Conservation (phyloP, 805 yeast species). For the Saccharomyces jurei region DNA sequence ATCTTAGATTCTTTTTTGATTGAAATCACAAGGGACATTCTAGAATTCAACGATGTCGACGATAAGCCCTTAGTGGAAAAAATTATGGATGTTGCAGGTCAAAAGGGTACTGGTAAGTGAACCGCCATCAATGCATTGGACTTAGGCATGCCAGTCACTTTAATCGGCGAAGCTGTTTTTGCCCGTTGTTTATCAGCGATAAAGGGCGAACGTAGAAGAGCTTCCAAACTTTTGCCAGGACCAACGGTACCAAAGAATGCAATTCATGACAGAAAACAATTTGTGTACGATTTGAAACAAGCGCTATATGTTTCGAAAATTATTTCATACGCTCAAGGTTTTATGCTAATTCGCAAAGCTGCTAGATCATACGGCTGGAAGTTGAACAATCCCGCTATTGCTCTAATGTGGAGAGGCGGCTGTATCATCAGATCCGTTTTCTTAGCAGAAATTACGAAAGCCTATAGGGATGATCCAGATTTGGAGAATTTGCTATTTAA, state of each 20-base stretch:
- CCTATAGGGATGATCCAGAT: slow-evolving; percentile 88
- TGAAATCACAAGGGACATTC: slow-evolving; percentile 93
- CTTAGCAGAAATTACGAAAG: slow-evolving; percentile 93
- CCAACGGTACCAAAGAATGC: slow-evolving; percentile 60
- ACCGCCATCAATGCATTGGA: slow-evolving; percentile 97
- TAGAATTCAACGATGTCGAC: slow-evolving; percentile 81
- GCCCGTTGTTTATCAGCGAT: slow-evolving; percentile 92
- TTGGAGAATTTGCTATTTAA: slow-evolving; percentile 92
- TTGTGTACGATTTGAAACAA: slow-evolving; percentile 91
- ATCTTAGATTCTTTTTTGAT: slow-evolving; percentile 93
- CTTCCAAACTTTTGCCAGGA: slow-evolving; percentile 71
- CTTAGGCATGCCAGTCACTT: slow-evolving; percentile 95
- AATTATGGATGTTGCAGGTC: slow-evolving; percentile 95
- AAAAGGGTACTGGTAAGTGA: slow-evolving; percentile 99
- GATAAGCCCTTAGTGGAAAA: slow-evolving; percentile 93
- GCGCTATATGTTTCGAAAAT: slow-evolving; percentile 97
- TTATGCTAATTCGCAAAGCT: slow-evolving; percentile 98
- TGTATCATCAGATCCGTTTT: slow-evolving; percentile 98
- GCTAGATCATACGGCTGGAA: slow-evolving; percentile 96
- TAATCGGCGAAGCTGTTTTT: slow-evolving; percentile 98
- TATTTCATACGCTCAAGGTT: slow-evolving; percentile 98
- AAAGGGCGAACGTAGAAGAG: slow-evolving; percentile 82
- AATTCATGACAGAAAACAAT: slow-evolving; percentile 67
- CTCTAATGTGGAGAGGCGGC: slow-evolving; percentile 99
- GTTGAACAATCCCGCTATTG: slow-evolving; percentile 95